Base-by-base conservation (phyloP, 2,329 filamentous ascomycete species). In the Fonsecaea monophora region DNA sequence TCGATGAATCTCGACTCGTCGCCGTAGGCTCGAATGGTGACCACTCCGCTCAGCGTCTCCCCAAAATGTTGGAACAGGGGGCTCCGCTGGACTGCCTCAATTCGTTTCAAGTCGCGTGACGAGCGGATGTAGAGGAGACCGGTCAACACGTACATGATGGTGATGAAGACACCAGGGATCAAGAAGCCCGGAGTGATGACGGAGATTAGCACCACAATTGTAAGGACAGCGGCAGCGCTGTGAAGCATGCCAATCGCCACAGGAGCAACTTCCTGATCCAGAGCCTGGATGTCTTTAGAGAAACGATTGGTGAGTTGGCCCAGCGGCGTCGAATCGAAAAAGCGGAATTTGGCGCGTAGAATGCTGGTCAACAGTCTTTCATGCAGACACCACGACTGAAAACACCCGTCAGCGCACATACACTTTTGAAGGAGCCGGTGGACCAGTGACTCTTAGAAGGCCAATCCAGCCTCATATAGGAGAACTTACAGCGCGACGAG, bases 221-320 rank as follows among this genome's bases (percentile, higher is more conserved):
- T 94, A 42, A 95, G 76, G 53, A 98, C 87, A 2, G 87, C 87
- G 15, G 86, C 86, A 59, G 90, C 75, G 74, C 87, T 89, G 75
- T 90, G 87, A 18, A 90, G 81, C 71, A 89, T 86, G 58, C 88
- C 88, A 72, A 98, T 94, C 25, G 95, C 94, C 48, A 96, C 89
- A 2, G 94, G 92, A 0, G 95, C 94, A 65, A 99, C 92, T 78
- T 99, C 95, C 77, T 99, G 95, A 73, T 99, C 95, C 21, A 99
- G 86, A 10, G 93, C 89, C 77, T 99, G 94, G 13, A 99, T 87
- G 77, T 99, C 95, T 79, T 98, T 98, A 77, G 94, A 98, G 81
- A 99, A 99, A 21, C 95, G 89, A 79, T 99, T 99, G 90, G 98
- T 98, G 74, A 99, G 85, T 79, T 97, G 94, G 12, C 95, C 95